Percentiles rank a stretch among this genome's conserved stretches.
These are phyloP conservation scores for Barbatosphaeria neglecta DNA, from an alignment of 495 filamentous ascomycete genomes.

Conservation along the genomic window DNA sequence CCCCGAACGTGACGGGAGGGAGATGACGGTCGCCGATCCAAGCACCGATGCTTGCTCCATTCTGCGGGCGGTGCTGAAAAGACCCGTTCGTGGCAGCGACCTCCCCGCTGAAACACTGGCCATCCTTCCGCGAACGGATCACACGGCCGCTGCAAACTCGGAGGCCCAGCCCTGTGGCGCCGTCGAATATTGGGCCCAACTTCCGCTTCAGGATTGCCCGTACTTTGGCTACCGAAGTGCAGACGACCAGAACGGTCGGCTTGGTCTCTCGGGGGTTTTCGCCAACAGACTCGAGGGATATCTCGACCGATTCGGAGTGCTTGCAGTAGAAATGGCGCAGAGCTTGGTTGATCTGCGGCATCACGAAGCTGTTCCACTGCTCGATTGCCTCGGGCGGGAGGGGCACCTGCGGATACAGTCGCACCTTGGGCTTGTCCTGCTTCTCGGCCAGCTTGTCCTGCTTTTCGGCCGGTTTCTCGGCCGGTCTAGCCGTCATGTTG, in stretches of 20 bases:
- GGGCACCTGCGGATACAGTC: conserved; percentile 37
- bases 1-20: conserved; percentile 82
- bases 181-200: conserved; percentile 44
- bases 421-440: conserved; percentile 24
- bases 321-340: conserved; percentile 50
- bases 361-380: conserved; percentile 59
- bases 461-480: too few relatives aligned
- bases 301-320: conserved; percentile 60
- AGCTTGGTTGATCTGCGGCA: conserved; percentile 55
- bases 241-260: conserved; percentile 67
- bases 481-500: too few relatives aligned
- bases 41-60: conserved; percentile 87
- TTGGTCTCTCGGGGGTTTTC: conserved; percentile 51
- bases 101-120: conserved; percentile 18
- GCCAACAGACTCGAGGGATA: conserved; percentile 62
- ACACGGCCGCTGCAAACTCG: conserved; percentile 61
- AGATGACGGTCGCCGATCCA: conserved; percentile 74
- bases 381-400: conserved; percentile 51
- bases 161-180: conserved; percentile 41
- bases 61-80: conserved; percentile 65
- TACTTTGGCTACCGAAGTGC: conserved; percentile 59
- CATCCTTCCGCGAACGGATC: conserved; percentile 45
- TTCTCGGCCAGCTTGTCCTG: conserved; percentile 8
- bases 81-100: conserved; percentile 41
- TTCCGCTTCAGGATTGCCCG: conserved; percentile 59